A percentile compares a stretch with the other conserved stretches of the same genome.
Conservation (phyloP, 352 stramenopile genomes). For the Phytopythium helicoides region DNA sequence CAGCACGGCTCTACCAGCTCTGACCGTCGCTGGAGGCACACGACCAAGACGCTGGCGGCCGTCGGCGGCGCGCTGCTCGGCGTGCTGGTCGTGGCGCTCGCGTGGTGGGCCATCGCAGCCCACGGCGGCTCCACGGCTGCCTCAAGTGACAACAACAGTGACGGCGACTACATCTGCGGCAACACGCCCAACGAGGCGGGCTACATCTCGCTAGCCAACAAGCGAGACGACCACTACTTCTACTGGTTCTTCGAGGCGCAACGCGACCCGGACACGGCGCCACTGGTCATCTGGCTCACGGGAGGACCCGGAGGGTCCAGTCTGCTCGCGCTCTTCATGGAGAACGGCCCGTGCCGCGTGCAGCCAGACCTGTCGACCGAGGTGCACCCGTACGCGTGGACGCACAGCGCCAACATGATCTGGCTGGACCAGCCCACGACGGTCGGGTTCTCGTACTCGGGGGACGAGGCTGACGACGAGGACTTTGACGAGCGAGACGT, state of each 20-base stretch:
- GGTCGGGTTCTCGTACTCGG: no score
- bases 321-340: no score
- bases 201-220: constrained; percentile 43
- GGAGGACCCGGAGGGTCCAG: constrained; percentile 39
- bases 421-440: constrained; percentile 68
- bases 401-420: constrained; percentile 42
- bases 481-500: constrained; percentile 48
- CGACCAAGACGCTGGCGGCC: not conserved
- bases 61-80: not conserved
- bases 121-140: not conserved
- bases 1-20: no score
- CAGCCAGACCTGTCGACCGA: constrained; percentile 22
- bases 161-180: not conserved
- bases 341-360: no score
- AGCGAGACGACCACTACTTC: constrained; percentile 49
- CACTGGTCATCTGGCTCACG: constrained; percentile 47
- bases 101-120: not conserved
- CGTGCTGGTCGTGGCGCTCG: not conserved
- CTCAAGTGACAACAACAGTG: no score
- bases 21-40: no score
- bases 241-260: constrained; percentile 60
- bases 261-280: no score
- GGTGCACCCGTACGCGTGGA: constrained; percentile 50
- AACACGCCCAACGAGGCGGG: constrained; percentile 9
- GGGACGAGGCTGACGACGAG: constrained; percentile 25